Evolutionary conservation across 441 rosid genomes (phyloP), one percentile per base, ranked within the genome.

Genomic region (Populus hybrid): DNA sequence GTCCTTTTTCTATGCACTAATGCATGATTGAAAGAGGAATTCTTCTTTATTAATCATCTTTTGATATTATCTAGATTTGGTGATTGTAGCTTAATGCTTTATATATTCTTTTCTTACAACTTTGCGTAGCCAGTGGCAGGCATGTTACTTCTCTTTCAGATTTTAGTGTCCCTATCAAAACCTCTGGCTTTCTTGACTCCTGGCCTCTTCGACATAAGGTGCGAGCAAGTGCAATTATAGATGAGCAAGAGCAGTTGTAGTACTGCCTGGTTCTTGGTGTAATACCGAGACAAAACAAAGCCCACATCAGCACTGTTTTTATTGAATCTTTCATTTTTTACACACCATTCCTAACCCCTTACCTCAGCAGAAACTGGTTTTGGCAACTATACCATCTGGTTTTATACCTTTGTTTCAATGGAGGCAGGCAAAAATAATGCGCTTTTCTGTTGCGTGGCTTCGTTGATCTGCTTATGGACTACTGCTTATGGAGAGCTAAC

Each of bases 401-500:
- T 30, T 30, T 30, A 30, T 30, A 63, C 70, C 72, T 74, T 72
- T 57, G 70, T 23, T 78, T 75, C 80, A 81, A 84, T 86, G 87
- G 90, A 83, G 76, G 75, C 80, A 81, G 81, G 64, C 72, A 86
- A 85, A 84, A 76, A 70, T 40, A 72, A 73, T 66, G 72, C 40
- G 73, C 77, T 23, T 75, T 76, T 82, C 11, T 84, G 81, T 76
- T 78, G 78, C 83, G 63, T 82, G 76, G 72, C 72, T 75, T 80
- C 90, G 71, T 24, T 88, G 65, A 79, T 85, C 75, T 80, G 87
- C 76, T 81, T 86, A 57, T 85, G 89, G 83, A 70, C 79, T 78
- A 81, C 87, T 83, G 90, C 87, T 50, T 59, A 75, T 78, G 97
- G 93, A 63, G 83, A 90, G 87, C 93, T 95, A 32, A 91, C 99